Evolutionary conservation across 2,329 filamentous ascomycete genomes (phyloP).

Genomic region (Nemania abortiva): DNA sequence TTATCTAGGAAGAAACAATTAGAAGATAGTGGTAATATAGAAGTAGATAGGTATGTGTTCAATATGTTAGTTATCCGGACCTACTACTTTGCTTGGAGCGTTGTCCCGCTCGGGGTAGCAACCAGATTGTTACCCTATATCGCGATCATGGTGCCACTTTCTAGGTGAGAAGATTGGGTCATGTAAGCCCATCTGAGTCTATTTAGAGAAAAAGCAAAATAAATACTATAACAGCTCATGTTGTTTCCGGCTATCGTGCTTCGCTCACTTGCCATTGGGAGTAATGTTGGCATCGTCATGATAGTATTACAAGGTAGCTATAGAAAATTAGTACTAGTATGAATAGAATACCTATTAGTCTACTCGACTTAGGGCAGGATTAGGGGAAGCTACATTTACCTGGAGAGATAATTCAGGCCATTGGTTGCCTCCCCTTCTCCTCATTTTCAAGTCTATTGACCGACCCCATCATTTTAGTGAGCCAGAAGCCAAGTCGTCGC

Average conservation of each 20-base stretch:
- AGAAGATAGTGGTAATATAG: neutral
- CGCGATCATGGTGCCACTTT: neutral
- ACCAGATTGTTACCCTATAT: neutral
- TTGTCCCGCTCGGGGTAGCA: conserved; percentile 16
- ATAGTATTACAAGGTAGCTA: too few species aligned
- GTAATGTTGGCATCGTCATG: neutral
- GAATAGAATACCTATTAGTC: too few species aligned
- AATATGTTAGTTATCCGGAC: neutral
- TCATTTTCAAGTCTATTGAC: neutral
- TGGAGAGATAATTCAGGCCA: neutral
- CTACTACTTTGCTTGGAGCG: conserved; percentile 7
- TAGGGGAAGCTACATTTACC: too few species aligned
- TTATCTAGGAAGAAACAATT: neutral
- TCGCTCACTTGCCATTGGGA: neutral
- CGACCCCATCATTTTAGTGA: conserved; percentile 4
- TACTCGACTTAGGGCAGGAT: too few species aligned
- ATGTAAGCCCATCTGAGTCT: neutral
- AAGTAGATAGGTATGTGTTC: neutral
- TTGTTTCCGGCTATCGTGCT: neutral
- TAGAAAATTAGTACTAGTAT: too few species aligned
- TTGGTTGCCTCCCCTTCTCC: neutral
- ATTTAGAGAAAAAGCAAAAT: neutral
- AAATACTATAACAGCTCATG: neutral
- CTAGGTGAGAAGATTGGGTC: neutral
- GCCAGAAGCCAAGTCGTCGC: neutral